Evolutionary conservation across 2,329 filamentous ascomycete species (phyloP).

Genomic region (Ceratocystis albifundus): DNA sequence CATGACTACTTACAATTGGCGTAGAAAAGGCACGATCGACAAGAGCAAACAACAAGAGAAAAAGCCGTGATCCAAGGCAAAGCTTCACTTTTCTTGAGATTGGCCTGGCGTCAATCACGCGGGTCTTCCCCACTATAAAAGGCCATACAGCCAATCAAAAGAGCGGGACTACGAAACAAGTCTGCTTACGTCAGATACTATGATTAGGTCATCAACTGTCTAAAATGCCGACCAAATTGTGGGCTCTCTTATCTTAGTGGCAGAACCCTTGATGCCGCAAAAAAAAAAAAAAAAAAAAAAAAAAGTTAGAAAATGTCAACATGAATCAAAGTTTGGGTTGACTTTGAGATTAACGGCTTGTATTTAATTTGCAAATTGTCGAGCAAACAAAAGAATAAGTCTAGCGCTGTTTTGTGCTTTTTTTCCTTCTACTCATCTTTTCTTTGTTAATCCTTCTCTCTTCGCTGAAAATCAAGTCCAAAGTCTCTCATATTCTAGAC

Average conservation of each 20-base stretch:
- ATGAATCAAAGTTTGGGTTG: background rate
- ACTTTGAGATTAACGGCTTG: background rate
- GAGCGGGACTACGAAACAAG: background rate
- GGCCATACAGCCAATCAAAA: slow-evolving; percentile 13
- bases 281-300: slow-evolving; percentile 21
- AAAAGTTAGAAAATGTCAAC: slow-evolving; percentile 16
- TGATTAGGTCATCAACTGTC: background rate
- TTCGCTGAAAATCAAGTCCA: too few species aligned
- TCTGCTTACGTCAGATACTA: background rate
- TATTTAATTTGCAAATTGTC: background rate
- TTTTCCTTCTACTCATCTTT: background rate
- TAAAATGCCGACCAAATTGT: background rate
- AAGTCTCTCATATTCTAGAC: too few species aligned
- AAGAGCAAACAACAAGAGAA: background rate
- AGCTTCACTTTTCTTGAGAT: slow-evolving; percentile 12
- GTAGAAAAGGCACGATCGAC: slow-evolving; percentile 6
- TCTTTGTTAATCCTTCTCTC: too few species aligned
- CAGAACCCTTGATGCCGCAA: slow-evolving; percentile 13
- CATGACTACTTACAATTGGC: slow-evolving; percentile 11
- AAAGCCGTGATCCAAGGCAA: slow-evolving; percentile 8
- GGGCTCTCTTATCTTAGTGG: slow-evolving; percentile 7
- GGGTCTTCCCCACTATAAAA: slow-evolving; percentile 10
- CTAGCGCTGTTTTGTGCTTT: background rate
- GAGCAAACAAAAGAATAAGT: too few species aligned
- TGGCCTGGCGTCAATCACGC: slow-evolving; percentile 1